phyloP scores from a whole-genome alignment of 2,329 filamentous ascomycete genomes.

The Chaetomium globosum region DNA sequence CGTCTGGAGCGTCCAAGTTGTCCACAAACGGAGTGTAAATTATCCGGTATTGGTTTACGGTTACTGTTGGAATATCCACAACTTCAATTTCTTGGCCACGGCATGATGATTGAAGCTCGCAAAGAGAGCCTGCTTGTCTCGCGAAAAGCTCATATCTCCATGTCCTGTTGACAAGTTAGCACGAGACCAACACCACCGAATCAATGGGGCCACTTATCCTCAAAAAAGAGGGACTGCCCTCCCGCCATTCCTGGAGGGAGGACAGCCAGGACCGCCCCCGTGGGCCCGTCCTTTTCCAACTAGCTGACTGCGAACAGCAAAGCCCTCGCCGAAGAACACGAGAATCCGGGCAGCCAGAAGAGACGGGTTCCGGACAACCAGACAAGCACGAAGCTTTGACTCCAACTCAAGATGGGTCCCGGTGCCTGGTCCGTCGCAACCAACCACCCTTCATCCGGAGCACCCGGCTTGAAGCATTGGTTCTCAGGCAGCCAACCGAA shows the following conservation, averaged over 20 bases:
- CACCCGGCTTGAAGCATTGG: conserved; percentile 32
- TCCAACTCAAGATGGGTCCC: conserved; percentile 90
- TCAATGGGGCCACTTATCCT: conserved; percentile 53
- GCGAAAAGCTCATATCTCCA: too few species aligned
- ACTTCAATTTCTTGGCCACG: background rate
- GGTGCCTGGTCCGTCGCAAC: conserved; percentile 42
- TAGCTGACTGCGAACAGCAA: conserved; percentile 36
- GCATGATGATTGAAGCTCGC: too few species aligned
- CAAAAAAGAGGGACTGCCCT: conserved; percentile 50
- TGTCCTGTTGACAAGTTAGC: conserved; percentile 38
- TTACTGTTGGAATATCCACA: background rate
- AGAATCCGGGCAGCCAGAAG: conserved; percentile 17
- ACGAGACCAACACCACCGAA: conserved; percentile 13
- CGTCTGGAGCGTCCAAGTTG: background rate
- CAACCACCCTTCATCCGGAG: conserved; percentile 31
- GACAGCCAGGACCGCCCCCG: conserved; percentile 52
- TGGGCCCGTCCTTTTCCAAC: conserved; percentile 45
- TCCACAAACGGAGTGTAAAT: background rate
- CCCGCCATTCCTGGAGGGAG: conserved; percentile 54
- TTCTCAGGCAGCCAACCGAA: conserved; percentile 26
- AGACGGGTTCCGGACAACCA: conserved; percentile 44
- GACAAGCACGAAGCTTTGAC: conserved; percentile 95
- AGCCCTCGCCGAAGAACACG: conserved; percentile 29
- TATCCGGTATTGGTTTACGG: too few species aligned
- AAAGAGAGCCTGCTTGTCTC: background rate